Base-by-base conservation (phyloP, 345 rosid genomes). In the Eucalyptus pauciflora region DNA sequence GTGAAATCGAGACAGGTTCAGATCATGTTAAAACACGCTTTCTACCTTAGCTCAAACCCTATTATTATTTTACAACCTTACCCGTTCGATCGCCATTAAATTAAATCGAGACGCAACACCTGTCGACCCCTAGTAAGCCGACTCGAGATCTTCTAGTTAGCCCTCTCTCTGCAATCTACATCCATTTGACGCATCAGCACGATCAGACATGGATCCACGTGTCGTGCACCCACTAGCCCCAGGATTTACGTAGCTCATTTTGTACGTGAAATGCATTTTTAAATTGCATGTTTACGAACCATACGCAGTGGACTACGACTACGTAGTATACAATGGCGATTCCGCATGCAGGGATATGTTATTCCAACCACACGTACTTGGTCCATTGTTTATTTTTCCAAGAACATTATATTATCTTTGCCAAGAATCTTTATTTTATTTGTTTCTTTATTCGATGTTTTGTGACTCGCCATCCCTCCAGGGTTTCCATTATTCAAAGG, bases 401-500 rank as follows among this genome's bases (percentile, higher is more conserved):
- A 86, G 58, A 33, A 56, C 62, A 56, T 56, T 33, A 10, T 29
- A 56, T 86, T 51, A 37, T 76, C 48, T 76, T 69, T 41, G 83
- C 85, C 48, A 20, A 22, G 48, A 76, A 76, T 41, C 29, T 14
- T 37, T 41, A 31, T 52, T 60, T 62, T 56, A 31, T 64, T 87
- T 46, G 46, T 27, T 64, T 43, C 50, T 62, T 11, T 6, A 60
- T 37, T 27, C n/a, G 52, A 67, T 7, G 22, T 62, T 67, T 86
- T 87, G 13, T 67, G 67, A 43, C 51, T 86, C 69, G 49, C 43
- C 45, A 50, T 48, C 60, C 13, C 43, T 49, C 25, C 60, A 41
- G 29, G 24, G 85, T n/a, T 13, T 85, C 67, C 67, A 64, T 49
- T 88, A 90, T 92, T 94, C 96, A 94, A 95, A 91, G 94, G 92